Evolutionary conservation across 2,329 filamentous ascomycete genomes (phyloP).

Genomic region (Sporothrix globosa): DNA sequence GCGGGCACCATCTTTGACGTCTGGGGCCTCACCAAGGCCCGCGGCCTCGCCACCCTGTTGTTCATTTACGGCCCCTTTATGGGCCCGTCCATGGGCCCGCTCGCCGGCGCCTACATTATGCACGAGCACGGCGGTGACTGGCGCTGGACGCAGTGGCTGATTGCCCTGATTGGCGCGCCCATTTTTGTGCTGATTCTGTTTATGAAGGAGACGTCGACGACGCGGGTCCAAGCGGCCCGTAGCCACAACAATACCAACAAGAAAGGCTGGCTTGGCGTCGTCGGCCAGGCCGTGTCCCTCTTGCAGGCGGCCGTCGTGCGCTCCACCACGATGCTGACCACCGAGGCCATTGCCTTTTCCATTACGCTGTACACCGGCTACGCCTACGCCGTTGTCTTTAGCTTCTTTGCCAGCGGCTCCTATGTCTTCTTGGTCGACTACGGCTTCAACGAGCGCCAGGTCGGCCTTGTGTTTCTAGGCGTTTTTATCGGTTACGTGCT

Average conservation of each 20-base stretch:
- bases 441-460: constrained; percentile 3
- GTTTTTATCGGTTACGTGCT: constrained; percentile 22
- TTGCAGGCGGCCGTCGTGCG: constrained; percentile 17
- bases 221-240: neutral
- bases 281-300: neutral
- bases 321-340: constrained; percentile 24
- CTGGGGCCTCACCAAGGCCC: constrained; percentile 29
- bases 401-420: constrained; percentile 23
- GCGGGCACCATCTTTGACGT: constrained; percentile 69
- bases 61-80: constrained; percentile 22
- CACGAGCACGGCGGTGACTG: constrained; percentile 18
- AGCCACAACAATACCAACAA: neutral
- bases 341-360: constrained; percentile 19
- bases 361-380: constrained; percentile 27
- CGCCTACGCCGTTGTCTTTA: constrained; percentile 28
- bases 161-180: constrained; percentile 15
- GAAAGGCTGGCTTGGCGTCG: neutral
- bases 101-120: constrained; percentile 27
- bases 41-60: constrained; percentile 12
- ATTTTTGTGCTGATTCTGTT: constrained; percentile 18
- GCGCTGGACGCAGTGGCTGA: constrained; percentile 29
- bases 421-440: constrained; percentile 22
- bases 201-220: constrained; percentile 26
- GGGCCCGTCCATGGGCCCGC: constrained; percentile 17
- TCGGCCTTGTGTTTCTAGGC: neutral